These are phyloP conservation scores for Diaporthe caulivora DNA, from an alignment of 2,329 filamentous ascomycete species.

Conservation along the genomic window DNA sequence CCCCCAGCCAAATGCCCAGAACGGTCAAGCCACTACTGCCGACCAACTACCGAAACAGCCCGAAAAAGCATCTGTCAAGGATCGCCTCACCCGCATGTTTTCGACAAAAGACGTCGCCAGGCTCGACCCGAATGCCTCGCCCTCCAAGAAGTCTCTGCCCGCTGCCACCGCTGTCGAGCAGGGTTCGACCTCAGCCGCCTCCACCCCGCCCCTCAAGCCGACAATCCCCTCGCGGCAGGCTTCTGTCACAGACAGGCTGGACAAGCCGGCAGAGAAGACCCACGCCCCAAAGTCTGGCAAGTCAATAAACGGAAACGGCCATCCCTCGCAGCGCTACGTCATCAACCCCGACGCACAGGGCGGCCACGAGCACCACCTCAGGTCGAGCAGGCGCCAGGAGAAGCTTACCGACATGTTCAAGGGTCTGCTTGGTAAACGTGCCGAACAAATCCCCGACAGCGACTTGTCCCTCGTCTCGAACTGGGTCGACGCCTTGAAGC, in stretches of 20 bases:
- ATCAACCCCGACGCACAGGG: constrained; percentile 67
- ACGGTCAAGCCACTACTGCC: constrained; percentile 48
- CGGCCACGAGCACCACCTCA: constrained; percentile 88
- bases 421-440: constrained; percentile 86
- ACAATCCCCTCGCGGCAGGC: constrained; percentile 55
- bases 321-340: constrained; percentile 62
- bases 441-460: constrained; percentile 78
- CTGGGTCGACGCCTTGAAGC: constrained; percentile 94
- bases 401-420: constrained; percentile 94
- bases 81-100: constrained; percentile 75
- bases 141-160: constrained; percentile 38
- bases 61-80: constrained; percentile 73
- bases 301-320: constrained; percentile 48
- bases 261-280: constrained; percentile 50
- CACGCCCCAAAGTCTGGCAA: constrained; percentile 52
- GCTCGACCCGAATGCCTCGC: constrained; percentile 41
- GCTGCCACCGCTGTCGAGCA: constrained; percentile 26
- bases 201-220: constrained; percentile 48
- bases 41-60: constrained; percentile 54
- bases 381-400: constrained; percentile 91
- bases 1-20: constrained; percentile 55
- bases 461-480: constrained; percentile 93
- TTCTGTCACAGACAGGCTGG: constrained; percentile 53
- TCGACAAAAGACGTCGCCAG: constrained; percentile 65
- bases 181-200: constrained; percentile 43